Base-by-base conservation (phyloP, 257 asterid genomes). In the Cordia subcordata region DNA sequence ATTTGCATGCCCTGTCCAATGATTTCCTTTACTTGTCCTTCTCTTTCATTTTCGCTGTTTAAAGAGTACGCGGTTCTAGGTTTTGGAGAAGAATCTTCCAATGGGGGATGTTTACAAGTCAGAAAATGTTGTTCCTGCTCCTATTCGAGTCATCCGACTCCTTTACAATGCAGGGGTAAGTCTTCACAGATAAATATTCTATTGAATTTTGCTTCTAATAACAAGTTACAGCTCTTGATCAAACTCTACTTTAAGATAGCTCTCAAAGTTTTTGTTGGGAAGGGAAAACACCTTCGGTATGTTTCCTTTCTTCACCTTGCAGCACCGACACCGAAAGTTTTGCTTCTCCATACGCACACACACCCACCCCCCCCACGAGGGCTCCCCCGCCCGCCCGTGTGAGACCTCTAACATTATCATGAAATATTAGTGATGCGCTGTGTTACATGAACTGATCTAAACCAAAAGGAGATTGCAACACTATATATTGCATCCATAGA, bases 1-100 rank as follows among this genome's bases (percentile, higher is more conserved):
- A 45, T 27, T 56, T 23, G 18, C 57, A 10, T 60, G 69, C 72
- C 60, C 32, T 62, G 33, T 62, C 53, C 60, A 23, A 33, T 23
- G 18, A 66, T 35, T 13, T 49, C 35, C 57, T 13, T 20, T 42
- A 45, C 55, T 21, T 58, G 49, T 13, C 35, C 33, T 35, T 67
- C 52, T 21, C 58, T 1, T 39, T 65, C 53, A 50, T 52, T 13
- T 27, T 27, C 22, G 55, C 54, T 75, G 68, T 67, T 68, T 8
- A 64, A 49, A 58, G 22, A 19, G 13, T 33, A 61, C 59, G 13
- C 59, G 22, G 23, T 73, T 58, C 21, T 75, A 92, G 99, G 77
- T 86, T 66, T 69, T 92, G 81, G 97, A 92, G 83, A 83, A 75
- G 77, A 92, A 88, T 68, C 97, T 92, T 65, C 99, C 99, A 21